Percentiles rank a stretch among this genome's conserved stretches.
Conservation (phyloP, 768 basidiomycete species). For the Phylloporus sp. region DNA sequence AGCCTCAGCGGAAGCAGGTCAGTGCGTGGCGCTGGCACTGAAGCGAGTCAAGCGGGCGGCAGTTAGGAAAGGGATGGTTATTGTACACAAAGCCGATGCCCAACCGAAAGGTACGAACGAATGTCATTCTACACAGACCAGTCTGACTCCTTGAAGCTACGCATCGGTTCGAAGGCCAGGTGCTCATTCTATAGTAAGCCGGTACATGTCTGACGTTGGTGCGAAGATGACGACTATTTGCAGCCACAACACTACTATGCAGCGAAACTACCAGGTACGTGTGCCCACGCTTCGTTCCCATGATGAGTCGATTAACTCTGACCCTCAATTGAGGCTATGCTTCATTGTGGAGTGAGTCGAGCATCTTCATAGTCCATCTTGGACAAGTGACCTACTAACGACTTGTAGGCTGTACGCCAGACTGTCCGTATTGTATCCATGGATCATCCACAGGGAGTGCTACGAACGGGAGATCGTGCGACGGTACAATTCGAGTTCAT, state of each 20-base stretch:
- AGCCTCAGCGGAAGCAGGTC: constrained; percentile 84
- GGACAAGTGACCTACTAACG: constrained; percentile 5
- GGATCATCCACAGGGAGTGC: constrained; percentile 83
- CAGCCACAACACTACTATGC: constrained; percentile 89
- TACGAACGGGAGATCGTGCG: constrained; percentile 93
- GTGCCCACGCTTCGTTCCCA: neutral
- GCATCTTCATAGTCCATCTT: neutral
- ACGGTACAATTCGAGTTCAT: constrained; percentile 96
- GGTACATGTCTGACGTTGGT: neutral
- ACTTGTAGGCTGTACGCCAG: constrained; percentile 74
- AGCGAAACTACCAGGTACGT: constrained; percentile 85
- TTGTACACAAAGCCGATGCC: constrained; percentile 73
- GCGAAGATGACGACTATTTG: constrained; percentile 3
- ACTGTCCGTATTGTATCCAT: constrained; percentile 88
- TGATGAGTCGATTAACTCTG: neutral
- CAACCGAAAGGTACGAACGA: constrained; percentile 62
- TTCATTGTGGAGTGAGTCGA: constrained; percentile 76
- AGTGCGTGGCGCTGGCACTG: constrained; percentile 89
- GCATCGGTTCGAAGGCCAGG: constrained; percentile 86
- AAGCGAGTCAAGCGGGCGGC: constrained; percentile 80
- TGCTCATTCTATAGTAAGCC: constrained; percentile 84
- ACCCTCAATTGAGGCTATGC: constrained; percentile 67
- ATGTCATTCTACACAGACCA: neutral
- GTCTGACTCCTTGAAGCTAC: constrained; percentile 46
- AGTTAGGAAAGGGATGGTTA: constrained; percentile 92